These are phyloP conservation scores for Pleurotus pulmonarius DNA, from an alignment of 768 basidiomycete species.

Conservation along the genomic window DNA sequence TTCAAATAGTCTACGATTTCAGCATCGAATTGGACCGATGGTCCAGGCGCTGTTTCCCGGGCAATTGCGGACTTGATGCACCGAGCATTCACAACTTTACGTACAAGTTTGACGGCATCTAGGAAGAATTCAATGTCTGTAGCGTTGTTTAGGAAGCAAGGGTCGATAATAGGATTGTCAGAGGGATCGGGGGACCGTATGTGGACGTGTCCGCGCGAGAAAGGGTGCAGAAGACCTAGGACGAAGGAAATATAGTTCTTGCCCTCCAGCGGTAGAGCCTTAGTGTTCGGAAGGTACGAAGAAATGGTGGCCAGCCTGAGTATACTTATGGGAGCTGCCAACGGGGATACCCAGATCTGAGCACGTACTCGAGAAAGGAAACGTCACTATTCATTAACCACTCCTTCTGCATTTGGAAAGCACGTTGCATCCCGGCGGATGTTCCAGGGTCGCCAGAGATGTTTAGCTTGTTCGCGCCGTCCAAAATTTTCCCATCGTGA, in stretches of 20 bases:
- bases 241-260: conserved; percentile 18
- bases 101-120: conserved; percentile 13
- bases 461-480: neutral
- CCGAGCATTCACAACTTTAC: conserved; percentile 9
- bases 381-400: neutral
- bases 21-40: conserved; percentile 18
- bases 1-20: conserved; percentile 13
- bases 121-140: conserved; percentile 22
- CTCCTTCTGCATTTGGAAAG: neutral
- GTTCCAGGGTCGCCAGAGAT: neutral
- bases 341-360: no score
- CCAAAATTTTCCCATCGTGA: neutral
- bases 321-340: no score
- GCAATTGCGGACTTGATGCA: conserved; percentile 7
- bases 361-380: neutral
- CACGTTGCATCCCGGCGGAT: neutral
- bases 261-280: conserved; percentile 13
- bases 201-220: conserved; percentile 36
- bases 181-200: conserved; percentile 16
- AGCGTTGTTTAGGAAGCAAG: conserved; percentile 13
- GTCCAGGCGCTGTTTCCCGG: conserved; percentile 16
- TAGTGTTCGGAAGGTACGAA: neutral
- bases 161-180: conserved; percentile 14
- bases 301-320: neutral
- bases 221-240: conserved; percentile 26